These are phyloP conservation scores for Calonectria pseudoturangicola DNA, from an alignment of 2,329 filamentous ascomycete genomes.

Conservation along the genomic window DNA sequence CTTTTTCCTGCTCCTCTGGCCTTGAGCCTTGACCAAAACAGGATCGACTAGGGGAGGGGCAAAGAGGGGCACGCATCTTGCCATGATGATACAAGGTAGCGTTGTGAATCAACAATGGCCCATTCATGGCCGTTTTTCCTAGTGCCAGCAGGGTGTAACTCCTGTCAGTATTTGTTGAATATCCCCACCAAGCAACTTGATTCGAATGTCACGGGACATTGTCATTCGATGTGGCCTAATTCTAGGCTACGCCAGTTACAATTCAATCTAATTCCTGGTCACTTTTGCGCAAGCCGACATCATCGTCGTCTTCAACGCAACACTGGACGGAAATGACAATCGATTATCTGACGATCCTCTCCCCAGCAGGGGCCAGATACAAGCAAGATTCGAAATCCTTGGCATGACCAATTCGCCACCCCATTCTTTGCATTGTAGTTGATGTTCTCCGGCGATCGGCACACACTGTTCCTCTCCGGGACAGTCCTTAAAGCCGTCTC, in stretches of 20 bases:
- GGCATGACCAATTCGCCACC: conserved; percentile 13
- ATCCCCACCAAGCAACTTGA: conserved; percentile 29
- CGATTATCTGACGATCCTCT: conserved; percentile 22
- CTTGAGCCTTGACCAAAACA: conserved; percentile 27
- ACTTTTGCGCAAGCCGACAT: conserved; percentile 14
- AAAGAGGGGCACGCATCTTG: conserved; percentile 33
- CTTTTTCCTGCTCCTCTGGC: conserved; percentile 13
- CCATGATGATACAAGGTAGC: conserved; percentile 31
- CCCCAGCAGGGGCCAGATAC: conserved; percentile 14
- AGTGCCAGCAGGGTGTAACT: conserved; percentile 15
- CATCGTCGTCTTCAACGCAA: conserved; percentile 17
- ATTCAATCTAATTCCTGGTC: conserved; percentile 4
- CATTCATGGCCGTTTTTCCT: conserved; percentile 13
- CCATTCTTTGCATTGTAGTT: neutral
- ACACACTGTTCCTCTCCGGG: conserved; percentile 23
- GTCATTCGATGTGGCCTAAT: conserved; percentile 24
- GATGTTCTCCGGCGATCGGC: conserved; percentile 12
- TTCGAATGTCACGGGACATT: conserved; percentile 35
- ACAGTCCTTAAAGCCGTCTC: conserved; percentile 28
- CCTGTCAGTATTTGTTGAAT: conserved; percentile 17
- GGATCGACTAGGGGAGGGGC: conserved; percentile 36
- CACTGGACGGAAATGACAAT: conserved; percentile 4
- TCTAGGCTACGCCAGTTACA: conserved; percentile 1
- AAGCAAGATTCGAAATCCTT: conserved; percentile 20
- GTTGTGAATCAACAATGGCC: conserved; percentile 22